Evolutionary conservation across 345 rosid genomes (phyloP), one percentile per base, ranked within the genome.

Genomic region (Anacardium occidentale): DNA sequence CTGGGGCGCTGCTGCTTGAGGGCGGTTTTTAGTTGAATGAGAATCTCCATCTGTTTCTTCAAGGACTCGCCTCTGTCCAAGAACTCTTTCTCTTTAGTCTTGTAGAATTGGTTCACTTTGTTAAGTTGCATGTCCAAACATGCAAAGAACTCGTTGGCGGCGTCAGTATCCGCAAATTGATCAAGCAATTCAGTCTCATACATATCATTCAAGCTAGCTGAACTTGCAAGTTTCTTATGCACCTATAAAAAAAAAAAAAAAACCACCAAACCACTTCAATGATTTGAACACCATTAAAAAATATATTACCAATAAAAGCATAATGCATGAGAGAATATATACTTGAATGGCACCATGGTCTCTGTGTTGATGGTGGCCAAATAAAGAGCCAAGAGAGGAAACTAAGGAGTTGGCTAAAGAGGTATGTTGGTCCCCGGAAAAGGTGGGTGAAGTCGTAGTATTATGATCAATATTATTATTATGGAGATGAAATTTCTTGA

Each of bases 71-170:
- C 97, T 83, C 99, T 93, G 37, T 89, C 96, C 84, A 91, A 22
- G 83, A 96, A 93, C 84, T 91, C 97, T 60, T 84, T 87, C 89
- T 96, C 99, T 69, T 90, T 96, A 15, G 79, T 76, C 74, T 77
- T 86, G 77, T 88, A 96, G 71, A 96, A 96, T 15, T 88, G 91
- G 72, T 93, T 96, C 79, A 91, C 99, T 63, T 96, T 96, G 84
- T 93, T 96, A 17, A 96, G 96, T 60, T 96, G 96, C 58, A 25
- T 32, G 81, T 96, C 99, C 53, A 96, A 79, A 64, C 98, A 86
- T 20, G 76, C 48, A 63, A 96, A 96, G 77, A 91, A 93, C 64
- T 85, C 98, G 72, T 80, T 85, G 14, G 88, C 90, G 53, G 96
- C 94, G 40, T 90, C 98, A 1, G 82, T 79, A 71, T 93, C 99